These are phyloP conservation scores for Ganoderma multipileum DNA, from an alignment of 1,284 basidiomycete species.

Conservation along the genomic window DNA sequence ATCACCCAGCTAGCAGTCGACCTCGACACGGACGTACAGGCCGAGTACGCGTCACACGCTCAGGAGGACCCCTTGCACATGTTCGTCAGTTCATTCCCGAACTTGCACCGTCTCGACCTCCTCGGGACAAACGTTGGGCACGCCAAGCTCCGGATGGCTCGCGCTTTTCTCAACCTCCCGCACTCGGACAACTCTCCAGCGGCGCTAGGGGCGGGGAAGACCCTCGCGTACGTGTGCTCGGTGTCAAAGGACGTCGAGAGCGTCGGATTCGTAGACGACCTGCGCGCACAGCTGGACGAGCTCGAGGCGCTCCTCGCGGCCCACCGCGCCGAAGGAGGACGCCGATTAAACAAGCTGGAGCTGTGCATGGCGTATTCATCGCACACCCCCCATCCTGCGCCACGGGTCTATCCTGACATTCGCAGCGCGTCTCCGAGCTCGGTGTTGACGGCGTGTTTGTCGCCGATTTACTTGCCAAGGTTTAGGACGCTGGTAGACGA, in stretches of 20 bases:
- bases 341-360: not conserved
- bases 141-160: not conserved
- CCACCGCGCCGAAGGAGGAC: not conserved
- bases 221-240: not conserved
- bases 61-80: not conserved
- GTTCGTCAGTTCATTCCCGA: not conserved
- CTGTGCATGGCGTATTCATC: not conserved
- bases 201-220: not conserved
- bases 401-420: not conserved
- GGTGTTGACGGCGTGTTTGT: not conserved
- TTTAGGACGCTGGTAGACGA: not conserved
- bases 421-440: not conserved
- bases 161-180: not conserved
- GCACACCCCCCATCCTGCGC: not conserved
- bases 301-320: not conserved
- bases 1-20: not conserved
- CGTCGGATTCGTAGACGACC: not conserved
- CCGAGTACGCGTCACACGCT: not conserved
- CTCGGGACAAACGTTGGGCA: not conserved
- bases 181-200: no score
- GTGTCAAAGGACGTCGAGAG: not conserved
- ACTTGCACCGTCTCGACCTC: not conserved
- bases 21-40: not conserved
- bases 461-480: not conserved
- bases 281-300: not conserved